Conservation (phyloP, 306 rosid genomes). For the Trifolium fragiferum region DNA sequence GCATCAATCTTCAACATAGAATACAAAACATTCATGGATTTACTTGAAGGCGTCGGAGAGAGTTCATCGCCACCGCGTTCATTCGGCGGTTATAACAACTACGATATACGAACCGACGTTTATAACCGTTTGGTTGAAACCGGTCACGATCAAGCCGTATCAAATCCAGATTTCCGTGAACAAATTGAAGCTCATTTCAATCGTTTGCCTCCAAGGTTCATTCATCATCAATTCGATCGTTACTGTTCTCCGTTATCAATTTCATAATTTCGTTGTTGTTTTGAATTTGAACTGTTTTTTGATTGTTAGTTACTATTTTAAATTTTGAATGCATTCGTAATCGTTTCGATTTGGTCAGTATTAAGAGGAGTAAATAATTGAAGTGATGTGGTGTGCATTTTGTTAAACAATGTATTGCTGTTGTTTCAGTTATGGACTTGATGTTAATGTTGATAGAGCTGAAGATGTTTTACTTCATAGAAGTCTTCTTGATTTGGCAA, state of each 20-base stretch:
- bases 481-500: slow-evolving; percentile 82
- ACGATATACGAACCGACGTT: slow-evolving; percentile 80
- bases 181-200: slow-evolving; percentile 88
- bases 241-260: neutral
- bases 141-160: slow-evolving; percentile 65
- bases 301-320: neutral
- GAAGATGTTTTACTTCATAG: slow-evolving; percentile 93
- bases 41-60: slow-evolving; percentile 93
- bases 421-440: slow-evolving; percentile 88
- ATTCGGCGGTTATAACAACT: slow-evolving; percentile 65
- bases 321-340: slow-evolving; percentile 7
- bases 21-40: slow-evolving; percentile 60
- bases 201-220: slow-evolving; percentile 91
- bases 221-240: neutral
- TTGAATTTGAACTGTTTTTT: neutral
- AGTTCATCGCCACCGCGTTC: slow-evolving; percentile 91
- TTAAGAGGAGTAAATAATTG: slow-evolving; percentile 11
- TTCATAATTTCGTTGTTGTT: neutral
- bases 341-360: neutral
- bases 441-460: slow-evolving; percentile 91
- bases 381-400: neutral
- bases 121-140: slow-evolving; percentile 75
- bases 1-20: slow-evolving; percentile 30
- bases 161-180: slow-evolving; percentile 80
- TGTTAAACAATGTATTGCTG: neutral